Evolutionary conservation across 1,139 yeast genomes (phyloP).

Genomic region (Lodderomyces orthopsilosis): DNA sequence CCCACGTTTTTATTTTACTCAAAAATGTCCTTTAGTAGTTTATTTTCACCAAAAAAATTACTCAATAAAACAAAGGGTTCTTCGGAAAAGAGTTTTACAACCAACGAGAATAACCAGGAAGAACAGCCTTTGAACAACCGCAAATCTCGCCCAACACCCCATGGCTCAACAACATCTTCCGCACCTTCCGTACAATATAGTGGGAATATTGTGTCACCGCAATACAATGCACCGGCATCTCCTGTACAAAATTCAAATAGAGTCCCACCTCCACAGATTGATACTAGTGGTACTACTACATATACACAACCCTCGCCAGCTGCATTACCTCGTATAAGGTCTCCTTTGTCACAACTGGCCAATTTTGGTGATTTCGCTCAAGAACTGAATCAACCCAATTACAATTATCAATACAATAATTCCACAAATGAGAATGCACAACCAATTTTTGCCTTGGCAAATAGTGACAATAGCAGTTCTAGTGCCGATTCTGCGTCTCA

Average conservation of each 20-base stretch:
- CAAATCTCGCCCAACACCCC: not conserved
- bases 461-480: slow-evolving; percentile 9
- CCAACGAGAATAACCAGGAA: not conserved
- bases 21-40: slow-evolving; percentile 6
- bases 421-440: not conserved
- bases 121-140: not conserved
- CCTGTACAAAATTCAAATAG: not conserved
- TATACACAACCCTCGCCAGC: not conserved
- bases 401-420: not conserved
- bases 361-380: slow-evolving; percentile 2
- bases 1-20: not conserved
- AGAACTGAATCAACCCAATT: not conserved
- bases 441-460: slow-evolving; percentile 3
- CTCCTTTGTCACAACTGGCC: slow-evolving; percentile 13
- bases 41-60: slow-evolving; percentile 9
- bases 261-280: slow-evolving; percentile 1
- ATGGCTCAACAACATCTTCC: not conserved
- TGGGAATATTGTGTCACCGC: not conserved
- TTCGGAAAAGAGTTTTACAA: not conserved
- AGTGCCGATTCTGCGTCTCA: slow-evolving; percentile 7
- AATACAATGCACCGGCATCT: not conserved
- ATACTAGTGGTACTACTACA: slow-evolving; percentile 5
- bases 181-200: slow-evolving; percentile 3
- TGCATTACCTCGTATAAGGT: slow-evolving; percentile 6
- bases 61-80: slow-evolving; percentile 1